phyloP scores from a whole-genome alignment of 306 rosid species.

The Cicer cuneatum region DNA sequence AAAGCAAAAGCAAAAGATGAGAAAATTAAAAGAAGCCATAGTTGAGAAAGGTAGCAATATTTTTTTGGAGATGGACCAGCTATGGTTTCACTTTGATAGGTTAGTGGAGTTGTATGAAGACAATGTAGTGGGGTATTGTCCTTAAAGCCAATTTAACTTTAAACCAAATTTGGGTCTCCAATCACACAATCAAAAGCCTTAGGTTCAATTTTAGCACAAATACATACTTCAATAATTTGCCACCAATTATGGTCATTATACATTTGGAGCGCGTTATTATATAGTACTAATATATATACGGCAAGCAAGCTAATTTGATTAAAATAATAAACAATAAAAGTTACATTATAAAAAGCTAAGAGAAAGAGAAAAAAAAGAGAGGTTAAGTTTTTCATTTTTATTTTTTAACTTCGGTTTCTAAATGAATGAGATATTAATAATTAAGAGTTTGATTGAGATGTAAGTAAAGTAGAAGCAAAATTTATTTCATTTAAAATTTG shows the following conservation, averaged over 20 bases:
- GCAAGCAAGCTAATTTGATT: neutral
- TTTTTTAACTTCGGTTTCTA: no score
- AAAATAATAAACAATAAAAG: no score
- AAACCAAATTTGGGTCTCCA: conserved; percentile 35
- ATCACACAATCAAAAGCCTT: conserved; percentile 11
- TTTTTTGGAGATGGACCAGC: conserved; percentile 57
- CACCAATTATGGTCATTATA: conserved; percentile 20
- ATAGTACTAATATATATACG: neutral
- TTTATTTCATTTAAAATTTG: no score
- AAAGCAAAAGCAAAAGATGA: conserved; percentile 42
- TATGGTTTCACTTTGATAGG: conserved; percentile 56
- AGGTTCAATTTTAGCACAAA: conserved; percentile 7
- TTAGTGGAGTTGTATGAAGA: conserved; percentile 65
- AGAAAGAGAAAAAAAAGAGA: no score
- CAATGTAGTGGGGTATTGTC: conserved; percentile 38
- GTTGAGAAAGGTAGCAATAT: conserved; percentile 54
- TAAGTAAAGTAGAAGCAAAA: no score
- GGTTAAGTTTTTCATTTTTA: no score
- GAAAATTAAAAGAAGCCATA: conserved; percentile 26
- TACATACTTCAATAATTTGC: conserved; percentile 36
- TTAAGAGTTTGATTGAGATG: no score
- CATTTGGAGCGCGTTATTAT: conserved; percentile 4
- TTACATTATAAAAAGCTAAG: no score
- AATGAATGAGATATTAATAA: no score
- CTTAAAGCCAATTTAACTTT: conserved; percentile 47